phyloP scores from a whole-genome alignment of 2,329 filamentous ascomycete genomes.

The Stromatinia cepivora region DNA sequence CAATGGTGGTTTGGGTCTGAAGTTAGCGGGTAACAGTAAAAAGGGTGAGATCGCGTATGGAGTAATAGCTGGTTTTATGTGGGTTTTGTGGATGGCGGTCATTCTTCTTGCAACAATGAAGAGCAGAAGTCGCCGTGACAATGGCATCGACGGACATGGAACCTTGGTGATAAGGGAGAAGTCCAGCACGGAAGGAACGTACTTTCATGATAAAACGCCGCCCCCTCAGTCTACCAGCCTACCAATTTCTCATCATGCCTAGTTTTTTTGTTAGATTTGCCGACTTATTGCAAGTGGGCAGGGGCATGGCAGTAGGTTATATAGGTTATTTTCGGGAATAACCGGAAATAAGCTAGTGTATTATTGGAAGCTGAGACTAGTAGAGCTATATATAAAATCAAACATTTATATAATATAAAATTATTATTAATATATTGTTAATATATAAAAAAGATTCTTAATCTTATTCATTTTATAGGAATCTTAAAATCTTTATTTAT shows the following conservation, averaged over 20 bases:
- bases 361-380: no score
- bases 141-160: neutral
- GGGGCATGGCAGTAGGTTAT: no score
- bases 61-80: constrained; percentile 55
- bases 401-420: no score
- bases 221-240: neutral
- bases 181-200: constrained; percentile 5
- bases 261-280: neutral
- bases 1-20: constrained; percentile 63
- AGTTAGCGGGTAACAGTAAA: constrained; percentile 47
- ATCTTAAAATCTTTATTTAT: no score
- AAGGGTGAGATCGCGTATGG: constrained; percentile 54
- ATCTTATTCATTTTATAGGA: no score
- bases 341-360: no score
- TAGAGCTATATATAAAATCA: no score
- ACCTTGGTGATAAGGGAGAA: neutral
- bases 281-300: no score
- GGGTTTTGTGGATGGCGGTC: constrained; percentile 47
- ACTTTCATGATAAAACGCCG: neutral
- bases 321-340: no score
- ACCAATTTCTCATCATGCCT: neutral
- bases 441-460: no score
- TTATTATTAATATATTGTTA: no score
- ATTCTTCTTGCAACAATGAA: constrained; percentile 28
- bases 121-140: neutral